Conservation (phyloP, 306 rosid genomes). For the Bauhinia variegata region DNA sequence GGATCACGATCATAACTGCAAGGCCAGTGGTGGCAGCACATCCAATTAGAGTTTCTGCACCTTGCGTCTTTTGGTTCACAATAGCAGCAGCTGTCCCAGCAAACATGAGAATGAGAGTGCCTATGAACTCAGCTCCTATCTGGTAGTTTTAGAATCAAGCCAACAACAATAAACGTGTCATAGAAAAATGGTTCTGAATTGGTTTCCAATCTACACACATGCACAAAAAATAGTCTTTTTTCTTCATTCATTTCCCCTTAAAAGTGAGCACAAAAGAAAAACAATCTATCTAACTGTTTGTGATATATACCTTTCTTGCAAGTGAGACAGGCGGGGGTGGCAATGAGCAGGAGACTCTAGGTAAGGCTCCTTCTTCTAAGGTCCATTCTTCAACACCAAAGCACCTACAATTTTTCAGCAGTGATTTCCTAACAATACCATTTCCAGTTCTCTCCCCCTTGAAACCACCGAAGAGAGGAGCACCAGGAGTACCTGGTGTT, state of each 20-base stretch:
- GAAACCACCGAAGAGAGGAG: conserved; percentile 72
- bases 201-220: not conserved
- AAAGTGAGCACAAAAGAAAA: not conserved
- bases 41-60: conserved; percentile 68
- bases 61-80: conserved; percentile 68
- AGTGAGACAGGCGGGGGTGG: conserved; percentile 72
- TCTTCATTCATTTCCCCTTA: not conserved
- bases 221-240: conserved; percentile 10
- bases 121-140: conserved; percentile 96
- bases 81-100: conserved; percentile 76
- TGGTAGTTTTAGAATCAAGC: conserved; percentile 37
- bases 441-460: conserved; percentile 40
- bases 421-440: conserved; percentile 54
- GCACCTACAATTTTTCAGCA: conserved; percentile 64
- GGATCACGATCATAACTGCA: conserved; percentile 74
- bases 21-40: conserved; percentile 75
- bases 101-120: conserved; percentile 74
- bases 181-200: conserved; percentile 21
- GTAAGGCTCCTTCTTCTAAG: conserved; percentile 70
- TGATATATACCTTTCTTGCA: conserved; percentile 62
- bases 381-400: conserved; percentile 62
- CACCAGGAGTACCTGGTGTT: conserved; percentile 83
- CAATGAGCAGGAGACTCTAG: conserved; percentile 62
- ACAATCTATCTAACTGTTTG: too few species aligned
- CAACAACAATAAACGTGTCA: conserved; percentile 6